Conservation (phyloP, 495 filamentous ascomycete genomes). For the Parachaetomium inaequale region DNA sequence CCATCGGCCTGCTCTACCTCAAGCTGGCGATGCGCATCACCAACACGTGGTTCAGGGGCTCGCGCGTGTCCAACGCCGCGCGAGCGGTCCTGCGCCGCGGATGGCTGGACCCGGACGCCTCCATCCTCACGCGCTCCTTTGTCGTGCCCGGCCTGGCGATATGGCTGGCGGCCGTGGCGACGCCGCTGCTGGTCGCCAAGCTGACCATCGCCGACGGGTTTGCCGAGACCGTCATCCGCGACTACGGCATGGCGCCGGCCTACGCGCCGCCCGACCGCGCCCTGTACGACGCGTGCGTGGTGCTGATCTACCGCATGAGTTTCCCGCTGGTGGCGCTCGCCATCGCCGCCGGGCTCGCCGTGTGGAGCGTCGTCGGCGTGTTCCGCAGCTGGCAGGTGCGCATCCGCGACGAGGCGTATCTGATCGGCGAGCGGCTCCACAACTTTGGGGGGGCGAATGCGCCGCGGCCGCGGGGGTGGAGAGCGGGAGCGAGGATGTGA, state of each 20-base stretch:
- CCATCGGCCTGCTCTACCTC: constrained; percentile 85
- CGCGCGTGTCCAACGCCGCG: constrained; percentile 68
- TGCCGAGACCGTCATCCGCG: background rate
- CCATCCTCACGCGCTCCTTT: constrained; percentile 76
- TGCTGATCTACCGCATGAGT: constrained; percentile 65
- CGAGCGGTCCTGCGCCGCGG: constrained; percentile 72
- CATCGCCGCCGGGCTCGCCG: constrained; percentile 33
- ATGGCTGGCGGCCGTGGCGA: constrained; percentile 54
- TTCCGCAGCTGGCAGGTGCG: constrained; percentile 74
- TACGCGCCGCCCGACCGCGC: constrained; percentile 27
- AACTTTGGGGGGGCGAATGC: constrained; percentile 70
- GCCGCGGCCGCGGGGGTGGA: constrained; percentile 31
- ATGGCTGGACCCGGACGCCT: constrained; percentile 75
- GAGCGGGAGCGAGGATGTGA: constrained; percentile 30
- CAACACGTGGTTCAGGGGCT: constrained; percentile 55
- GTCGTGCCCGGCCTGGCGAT: constrained; percentile 66
- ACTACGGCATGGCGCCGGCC: constrained; percentile 22
- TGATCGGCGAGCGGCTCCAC: constrained; percentile 90
- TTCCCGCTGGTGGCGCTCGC: constrained; percentile 59
- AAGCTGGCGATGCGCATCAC: constrained; percentile 76
- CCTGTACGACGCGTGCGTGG: constrained; percentile 44
- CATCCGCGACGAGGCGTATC: constrained; percentile 90
- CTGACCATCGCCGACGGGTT: constrained; percentile 27
- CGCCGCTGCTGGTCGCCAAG: constrained; percentile 48
- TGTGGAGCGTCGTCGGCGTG: constrained; percentile 54